A percentile compares a stretch with the other conserved stretches of the same genome.
Conservation (phyloP, 2,329 filamentous ascomycete species). For the Penicillium sp. region DNA sequence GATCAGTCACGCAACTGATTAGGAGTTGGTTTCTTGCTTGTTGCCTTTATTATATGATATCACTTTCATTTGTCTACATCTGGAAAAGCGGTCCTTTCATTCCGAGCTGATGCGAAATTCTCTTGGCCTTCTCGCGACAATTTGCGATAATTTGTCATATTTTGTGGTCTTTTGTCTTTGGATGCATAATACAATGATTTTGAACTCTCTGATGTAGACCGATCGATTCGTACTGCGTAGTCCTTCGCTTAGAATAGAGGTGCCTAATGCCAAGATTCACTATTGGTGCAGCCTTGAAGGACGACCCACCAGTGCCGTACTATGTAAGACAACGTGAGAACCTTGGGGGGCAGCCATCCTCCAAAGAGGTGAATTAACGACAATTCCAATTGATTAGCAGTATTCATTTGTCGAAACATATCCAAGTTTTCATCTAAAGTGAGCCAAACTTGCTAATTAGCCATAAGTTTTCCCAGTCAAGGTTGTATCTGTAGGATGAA, state of each 20-base stretch:
- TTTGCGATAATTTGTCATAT: too few relatives aligned
- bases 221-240: background rate
- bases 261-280: conserved; percentile 4
- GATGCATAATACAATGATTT: background rate
- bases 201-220: too few relatives aligned
- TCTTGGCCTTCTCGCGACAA: too few relatives aligned
- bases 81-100: background rate
- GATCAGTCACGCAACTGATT: background rate
- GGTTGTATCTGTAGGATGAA: background rate
- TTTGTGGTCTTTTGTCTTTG: too few relatives aligned
- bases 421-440: too few relatives aligned
- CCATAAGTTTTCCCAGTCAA: too few relatives aligned
- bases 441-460: too few relatives aligned
- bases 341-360: background rate
- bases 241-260: background rate
- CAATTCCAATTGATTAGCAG: background rate
- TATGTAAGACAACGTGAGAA: background rate
- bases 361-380: background rate
- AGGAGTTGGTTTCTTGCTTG: background rate
- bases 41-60: background rate
- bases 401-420: too few relatives aligned
- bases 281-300: background rate
- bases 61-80: background rate
- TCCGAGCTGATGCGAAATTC: too few relatives aligned
- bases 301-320: background rate